These are phyloP conservation scores for Byssochlamys sp. DNA, from an alignment of 2,329 filamentous ascomycete genomes.

Conservation along the genomic window DNA sequence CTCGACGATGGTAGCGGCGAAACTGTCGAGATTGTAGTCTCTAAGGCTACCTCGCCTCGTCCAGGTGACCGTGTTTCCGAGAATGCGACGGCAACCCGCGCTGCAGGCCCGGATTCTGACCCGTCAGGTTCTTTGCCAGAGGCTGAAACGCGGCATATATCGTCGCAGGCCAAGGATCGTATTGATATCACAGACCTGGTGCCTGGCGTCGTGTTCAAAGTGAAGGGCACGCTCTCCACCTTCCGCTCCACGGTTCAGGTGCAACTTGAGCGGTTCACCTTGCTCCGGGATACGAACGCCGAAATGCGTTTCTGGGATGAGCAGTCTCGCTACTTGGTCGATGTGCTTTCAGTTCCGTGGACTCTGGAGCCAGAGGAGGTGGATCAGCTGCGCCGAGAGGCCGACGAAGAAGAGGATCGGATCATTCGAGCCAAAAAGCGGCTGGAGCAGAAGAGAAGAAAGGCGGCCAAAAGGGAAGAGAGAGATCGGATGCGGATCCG, in stretches of 20 bases:
- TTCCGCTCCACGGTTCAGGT: slow-evolving; percentile 46
- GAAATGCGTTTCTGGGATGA: slow-evolving; percentile 48
- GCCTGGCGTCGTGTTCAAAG: slow-evolving; percentile 44
- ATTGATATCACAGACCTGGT: slow-evolving; percentile 40
- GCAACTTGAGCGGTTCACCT: slow-evolving; percentile 43
- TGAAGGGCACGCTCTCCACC: slow-evolving; percentile 47
- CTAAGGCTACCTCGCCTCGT: slow-evolving; percentile 19
- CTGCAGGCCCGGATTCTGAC: slow-evolving; percentile 24
- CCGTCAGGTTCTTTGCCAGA: background rate
- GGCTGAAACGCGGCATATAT: slow-evolving; percentile 9
- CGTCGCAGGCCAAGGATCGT: slow-evolving; percentile 22
- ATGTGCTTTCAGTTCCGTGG: slow-evolving; percentile 48
- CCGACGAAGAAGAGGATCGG: slow-evolving; percentile 30
- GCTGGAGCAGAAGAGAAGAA: slow-evolving; percentile 19
- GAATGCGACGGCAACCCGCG: background rate
- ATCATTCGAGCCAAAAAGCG: slow-evolving; percentile 27
- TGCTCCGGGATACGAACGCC: slow-evolving; percentile 43
- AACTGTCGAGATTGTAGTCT: slow-evolving; percentile 47
- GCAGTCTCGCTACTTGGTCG: slow-evolving; percentile 39
- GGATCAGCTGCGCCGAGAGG: slow-evolving; percentile 32
- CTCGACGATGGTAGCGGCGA: slow-evolving; percentile 54
- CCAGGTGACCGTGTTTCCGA: slow-evolving; percentile 8
- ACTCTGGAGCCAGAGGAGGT: slow-evolving; percentile 36
- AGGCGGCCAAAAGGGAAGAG: slow-evolving; percentile 20
- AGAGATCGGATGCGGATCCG: slow-evolving; percentile 18